Evolutionary conservation across 345 rosid genomes (phyloP), one percentile per base, ranked within the genome.

Genomic region (Kandelia obovata): DNA sequence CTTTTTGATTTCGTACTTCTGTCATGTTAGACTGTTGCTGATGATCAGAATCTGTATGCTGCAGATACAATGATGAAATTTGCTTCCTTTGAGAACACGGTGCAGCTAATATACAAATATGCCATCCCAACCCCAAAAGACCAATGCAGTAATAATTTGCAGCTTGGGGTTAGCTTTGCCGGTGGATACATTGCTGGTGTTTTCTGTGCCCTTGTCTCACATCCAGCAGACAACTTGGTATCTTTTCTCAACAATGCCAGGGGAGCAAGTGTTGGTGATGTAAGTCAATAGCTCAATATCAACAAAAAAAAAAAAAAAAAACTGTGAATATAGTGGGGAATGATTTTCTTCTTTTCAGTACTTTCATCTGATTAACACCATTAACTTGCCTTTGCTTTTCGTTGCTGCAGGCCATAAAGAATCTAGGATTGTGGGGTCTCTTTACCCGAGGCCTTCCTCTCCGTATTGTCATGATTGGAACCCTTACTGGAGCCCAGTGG

Each of bases 31-130:
- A 51, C 27, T 35, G 13, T 55, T 46, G 23, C 27, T 39, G 61
- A 53, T 31, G 10, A 47, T 61, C 27, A 39, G 17, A 62, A 61
- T 70, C 31, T 53, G 25, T 55, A 7, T 71, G 46, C 69, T 75
- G 81, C 88, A 95, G 97, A 95, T 71, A 95, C 99, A 1, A 92
- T 92, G 97, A 86, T 95, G 99, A 95, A 95, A 74, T 95, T 95
- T 75, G 96, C 96, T 31, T 83, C 96, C 19, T 95, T 87, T 61
- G 99, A 95, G 77, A 86, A 72, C 52, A 88, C 85, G 65, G 99
- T 95, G 77, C 96, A 95, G 86, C 77, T 83, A 68, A 57, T 86
- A 61, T 95, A 95, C 89, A 88, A 89, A 77, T 64, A 88, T 47
- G 83, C 76, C 62, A 87, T 95, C 53, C 96, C 97, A 73, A 83